A percentile compares a stretch with the other conserved stretches of the same genome.
phyloP scores from a whole-genome alignment of 352 stramenopile species.

The Phytophthora boehmeriae region DNA sequence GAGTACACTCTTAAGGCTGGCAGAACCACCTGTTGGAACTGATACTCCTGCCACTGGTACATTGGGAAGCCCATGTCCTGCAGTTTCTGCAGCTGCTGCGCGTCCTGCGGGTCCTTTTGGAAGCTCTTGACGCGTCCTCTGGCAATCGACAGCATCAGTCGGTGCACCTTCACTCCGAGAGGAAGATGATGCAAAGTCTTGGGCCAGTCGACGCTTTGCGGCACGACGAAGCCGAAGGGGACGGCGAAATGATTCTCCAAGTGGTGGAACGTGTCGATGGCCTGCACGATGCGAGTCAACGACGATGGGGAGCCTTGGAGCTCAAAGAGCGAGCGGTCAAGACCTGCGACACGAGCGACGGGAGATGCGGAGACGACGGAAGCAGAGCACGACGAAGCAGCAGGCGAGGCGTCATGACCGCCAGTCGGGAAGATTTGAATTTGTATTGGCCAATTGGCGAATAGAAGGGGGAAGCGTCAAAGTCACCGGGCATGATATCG shows the following conservation, averaged over 20 bases:
- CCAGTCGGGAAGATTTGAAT: background rate
- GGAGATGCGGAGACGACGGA: background rate
- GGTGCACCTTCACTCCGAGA: constrained; percentile 64
- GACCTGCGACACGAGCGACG: background rate
- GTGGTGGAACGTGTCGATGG: constrained; percentile 57
- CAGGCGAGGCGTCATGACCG: background rate
- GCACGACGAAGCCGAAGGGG: constrained; percentile 43
- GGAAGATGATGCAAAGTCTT: constrained; percentile 52
- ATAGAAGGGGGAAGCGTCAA: no score
- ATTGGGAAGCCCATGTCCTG: constrained; percentile 62
- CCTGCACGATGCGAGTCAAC: constrained; percentile 43
- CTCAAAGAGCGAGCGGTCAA: no score
- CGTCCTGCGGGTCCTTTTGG: constrained; percentile 30
- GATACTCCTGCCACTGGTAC: constrained; percentile 62
- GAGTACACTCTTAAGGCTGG: constrained; percentile 86
- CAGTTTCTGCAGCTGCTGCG: constrained; percentile 45
- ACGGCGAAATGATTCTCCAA: constrained; percentile 74
- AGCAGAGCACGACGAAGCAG: background rate
- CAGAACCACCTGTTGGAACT: constrained; percentile 62
- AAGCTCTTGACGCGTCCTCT: constrained; percentile 26
- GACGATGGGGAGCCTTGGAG: background rate
- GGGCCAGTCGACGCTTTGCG: constrained; percentile 35
- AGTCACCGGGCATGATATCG: no score
- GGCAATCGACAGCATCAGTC: constrained; percentile 46
- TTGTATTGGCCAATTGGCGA: background rate